Conservation (phyloP, 2,329 filamentous ascomycete species). For the Microdochium nivale region DNA sequence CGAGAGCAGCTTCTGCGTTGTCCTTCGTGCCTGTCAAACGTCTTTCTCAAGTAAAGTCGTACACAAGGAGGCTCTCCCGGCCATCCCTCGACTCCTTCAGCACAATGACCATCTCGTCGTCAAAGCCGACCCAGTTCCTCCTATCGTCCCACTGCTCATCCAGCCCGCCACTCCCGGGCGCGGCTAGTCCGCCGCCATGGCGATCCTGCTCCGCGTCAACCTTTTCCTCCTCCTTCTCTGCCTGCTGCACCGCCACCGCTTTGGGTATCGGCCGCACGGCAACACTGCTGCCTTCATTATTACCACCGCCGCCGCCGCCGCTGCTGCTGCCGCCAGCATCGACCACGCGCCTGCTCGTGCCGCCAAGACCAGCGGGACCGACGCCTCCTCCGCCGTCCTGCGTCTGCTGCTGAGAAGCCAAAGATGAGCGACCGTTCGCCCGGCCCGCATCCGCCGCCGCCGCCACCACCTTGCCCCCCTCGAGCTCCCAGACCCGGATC, state of each 20-base stretch:
- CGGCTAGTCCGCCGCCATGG: too few relatives aligned
- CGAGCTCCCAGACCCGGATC: conserved; percentile 82
- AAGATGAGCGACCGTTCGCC: conserved; percentile 31
- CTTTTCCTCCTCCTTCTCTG: conserved; percentile 6
- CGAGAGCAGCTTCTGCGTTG: too few relatives aligned
- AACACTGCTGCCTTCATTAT: not conserved
- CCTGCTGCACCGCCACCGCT: not conserved
- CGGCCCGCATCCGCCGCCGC: conserved; percentile 34
- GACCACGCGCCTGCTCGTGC: conserved; percentile 23
- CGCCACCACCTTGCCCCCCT: conserved; percentile 39
- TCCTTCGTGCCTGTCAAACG: too few relatives aligned
- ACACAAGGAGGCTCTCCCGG: conserved; percentile 68
- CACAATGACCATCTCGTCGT: conserved; percentile 86
- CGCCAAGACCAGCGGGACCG: conserved; percentile 21
- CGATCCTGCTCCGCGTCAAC: too few relatives aligned
- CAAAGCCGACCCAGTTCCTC: conserved; percentile 71
- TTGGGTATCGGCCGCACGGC: conserved; percentile 1
- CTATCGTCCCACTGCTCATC: conserved; percentile 30
- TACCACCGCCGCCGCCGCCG: conserved; percentile 2
- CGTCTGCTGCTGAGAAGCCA: too few relatives aligned
- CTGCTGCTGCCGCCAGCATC: conserved; percentile 12
- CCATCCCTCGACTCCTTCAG: conserved; percentile 62
- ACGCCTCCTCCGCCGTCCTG: conserved; percentile 19
- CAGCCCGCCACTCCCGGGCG: too few relatives aligned
- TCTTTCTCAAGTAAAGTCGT: conserved; percentile 81